Conservation (phyloP, 179 eudicot species). For the Silene noctiflora region DNA sequence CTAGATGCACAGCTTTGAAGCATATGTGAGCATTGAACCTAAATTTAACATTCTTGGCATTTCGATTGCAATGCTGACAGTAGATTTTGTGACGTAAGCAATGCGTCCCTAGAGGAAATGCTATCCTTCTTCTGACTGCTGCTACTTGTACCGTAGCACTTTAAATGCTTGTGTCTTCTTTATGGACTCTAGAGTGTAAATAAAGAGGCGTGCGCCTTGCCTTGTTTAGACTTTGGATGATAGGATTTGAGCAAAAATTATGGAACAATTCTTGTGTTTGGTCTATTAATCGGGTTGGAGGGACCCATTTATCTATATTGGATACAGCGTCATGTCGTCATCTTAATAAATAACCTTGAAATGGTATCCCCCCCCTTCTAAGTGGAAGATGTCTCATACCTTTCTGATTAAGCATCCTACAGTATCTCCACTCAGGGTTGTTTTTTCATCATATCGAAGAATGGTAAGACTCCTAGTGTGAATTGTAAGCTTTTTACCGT, state of each 20-base stretch:
- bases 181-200: no score
- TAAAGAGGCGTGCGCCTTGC: neutral
- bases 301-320: neutral
- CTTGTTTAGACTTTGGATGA: neutral
- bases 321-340: no score
- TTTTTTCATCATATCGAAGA: neutral
- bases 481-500: neutral
- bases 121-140: no score
- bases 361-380: no score
- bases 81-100: no score
- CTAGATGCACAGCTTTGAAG: no score
- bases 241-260: neutral
- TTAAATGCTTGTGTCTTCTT: no score
- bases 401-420: neutral
- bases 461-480: neutral
- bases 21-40: no score
- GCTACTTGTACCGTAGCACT: no score
- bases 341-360: no score
- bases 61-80: neutral
- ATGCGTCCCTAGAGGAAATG: no score
- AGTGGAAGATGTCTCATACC: neutral
- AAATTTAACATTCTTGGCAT: no score
- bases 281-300: neutral
- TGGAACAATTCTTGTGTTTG: neutral
- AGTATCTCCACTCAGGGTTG: neutral